These are phyloP conservation scores for Gossypium davidsonii DNA, from an alignment of 441 rosid species.

Conservation along the genomic window DNA sequence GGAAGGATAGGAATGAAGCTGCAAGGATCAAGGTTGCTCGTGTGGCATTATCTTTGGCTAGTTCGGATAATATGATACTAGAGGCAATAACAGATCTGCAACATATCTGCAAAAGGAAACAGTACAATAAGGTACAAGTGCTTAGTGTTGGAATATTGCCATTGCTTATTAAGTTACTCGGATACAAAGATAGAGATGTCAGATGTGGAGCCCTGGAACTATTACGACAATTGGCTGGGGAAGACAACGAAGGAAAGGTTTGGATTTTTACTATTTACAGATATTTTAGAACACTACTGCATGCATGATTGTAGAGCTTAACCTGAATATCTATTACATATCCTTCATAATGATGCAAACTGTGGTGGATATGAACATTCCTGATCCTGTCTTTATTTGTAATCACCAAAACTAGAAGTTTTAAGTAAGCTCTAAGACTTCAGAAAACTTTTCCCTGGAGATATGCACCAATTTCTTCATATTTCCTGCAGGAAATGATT, in stretches of 20 bases:
- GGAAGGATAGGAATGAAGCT: slow-evolving; percentile 71
- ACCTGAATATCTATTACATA: background rate
- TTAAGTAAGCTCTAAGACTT: background rate
- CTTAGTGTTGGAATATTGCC: slow-evolving; percentile 53
- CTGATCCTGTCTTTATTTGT: too few species aligned
- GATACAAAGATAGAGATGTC: slow-evolving; percentile 46
- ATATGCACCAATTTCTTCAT: background rate
- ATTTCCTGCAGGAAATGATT: slow-evolving; percentile 55
- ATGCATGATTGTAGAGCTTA: background rate
- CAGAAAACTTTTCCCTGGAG: slow-evolving; percentile 6
- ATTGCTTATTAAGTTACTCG: slow-evolving; percentile 43
- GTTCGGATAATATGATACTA: slow-evolving; percentile 58
- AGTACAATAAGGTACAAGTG: slow-evolving; percentile 42
- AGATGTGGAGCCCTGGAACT: slow-evolving; percentile 55
- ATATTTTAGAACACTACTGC: background rate
- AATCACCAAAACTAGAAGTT: too few species aligned
- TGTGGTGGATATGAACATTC: too few species aligned
- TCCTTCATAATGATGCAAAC: background rate
- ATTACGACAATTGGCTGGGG: slow-evolving; percentile 46
- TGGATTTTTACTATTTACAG: slow-evolving; percentile 8
- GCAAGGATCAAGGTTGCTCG: slow-evolving; percentile 63
- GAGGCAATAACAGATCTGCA: slow-evolving; percentile 68
- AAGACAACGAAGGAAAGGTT: slow-evolving; percentile 60
- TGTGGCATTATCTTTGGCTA: slow-evolving; percentile 65
- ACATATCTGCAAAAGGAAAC: slow-evolving; percentile 47